A percentile compares a stretch with the other conserved stretches of the same genome.
phyloP scores from a whole-genome alignment of 495 filamentous ascomycete species.

The Oidiodendron maius region DNA sequence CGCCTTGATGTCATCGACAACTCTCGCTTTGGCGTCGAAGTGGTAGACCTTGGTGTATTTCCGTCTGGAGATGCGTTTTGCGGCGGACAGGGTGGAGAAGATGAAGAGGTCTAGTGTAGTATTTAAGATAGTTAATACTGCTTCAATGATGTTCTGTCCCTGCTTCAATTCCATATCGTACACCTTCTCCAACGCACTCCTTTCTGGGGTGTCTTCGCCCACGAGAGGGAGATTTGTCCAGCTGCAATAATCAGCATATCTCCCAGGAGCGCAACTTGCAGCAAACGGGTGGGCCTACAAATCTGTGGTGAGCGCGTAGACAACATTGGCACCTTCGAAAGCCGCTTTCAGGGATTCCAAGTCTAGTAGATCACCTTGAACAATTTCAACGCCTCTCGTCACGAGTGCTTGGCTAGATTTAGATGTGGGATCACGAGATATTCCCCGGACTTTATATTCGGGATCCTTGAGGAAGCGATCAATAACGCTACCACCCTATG shows the following conservation, averaged over 20 bases:
- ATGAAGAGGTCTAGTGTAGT: constrained; percentile 25
- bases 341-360: constrained; percentile 34
- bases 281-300: constrained; percentile 20
- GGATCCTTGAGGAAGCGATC: constrained; percentile 29
- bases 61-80: constrained; percentile 21
- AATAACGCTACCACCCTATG: constrained; percentile 37
- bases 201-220: too few relatives aligned
- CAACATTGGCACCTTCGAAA: constrained; percentile 38
- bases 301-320: constrained; percentile 45
- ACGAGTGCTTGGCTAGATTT: constrained; percentile 28
- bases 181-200: constrained; percentile 3
- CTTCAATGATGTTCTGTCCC: constrained; percentile 36
- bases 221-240: too few relatives aligned
- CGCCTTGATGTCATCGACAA: constrained; percentile 25
- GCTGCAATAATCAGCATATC: too few relatives aligned
- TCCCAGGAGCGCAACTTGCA: constrained; percentile 20
- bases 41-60: constrained; percentile 30
- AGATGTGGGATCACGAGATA: constrained; percentile 35
- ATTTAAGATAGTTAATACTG: constrained; percentile 33
- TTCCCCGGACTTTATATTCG: constrained; percentile 33
- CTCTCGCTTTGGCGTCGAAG: constrained; percentile 32
- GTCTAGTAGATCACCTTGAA: constrained; percentile 40
- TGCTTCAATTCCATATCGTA: constrained; percentile 7
- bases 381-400: constrained; percentile 40
- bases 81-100: constrained; percentile 27